Conservation (phyloP, 169 alveolate species). For the Eimeria mitis region DNA sequence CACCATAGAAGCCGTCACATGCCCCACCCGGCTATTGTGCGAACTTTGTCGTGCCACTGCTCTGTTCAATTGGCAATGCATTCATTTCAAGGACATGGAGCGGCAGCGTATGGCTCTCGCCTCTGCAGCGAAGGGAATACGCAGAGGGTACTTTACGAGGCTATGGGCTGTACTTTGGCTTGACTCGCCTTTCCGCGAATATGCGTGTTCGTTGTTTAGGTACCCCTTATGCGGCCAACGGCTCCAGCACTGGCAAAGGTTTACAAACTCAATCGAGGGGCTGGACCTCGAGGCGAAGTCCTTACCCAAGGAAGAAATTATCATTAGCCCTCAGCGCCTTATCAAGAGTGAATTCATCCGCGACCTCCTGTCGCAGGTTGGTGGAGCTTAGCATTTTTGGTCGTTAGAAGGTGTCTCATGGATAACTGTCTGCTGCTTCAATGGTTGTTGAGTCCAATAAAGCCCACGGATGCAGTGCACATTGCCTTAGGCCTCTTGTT, state of each 20-base stretch:
- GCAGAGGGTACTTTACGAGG: neutral
- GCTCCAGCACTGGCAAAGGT: constrained; percentile 83
- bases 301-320: constrained; percentile 43
- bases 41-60: neutral
- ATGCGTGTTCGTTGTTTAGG: constrained; percentile 76
- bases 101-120: neutral
- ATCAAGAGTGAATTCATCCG: constrained; percentile 36
- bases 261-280: constrained; percentile 87
- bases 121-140: neutral
- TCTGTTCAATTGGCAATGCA: neutral
- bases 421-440: neutral
- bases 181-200: neutral
- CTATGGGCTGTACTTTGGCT: neutral
- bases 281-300: constrained; percentile 90
- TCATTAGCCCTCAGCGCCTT: constrained; percentile 41
- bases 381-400: neutral
- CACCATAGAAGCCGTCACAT: neutral
- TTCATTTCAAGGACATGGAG: neutral
- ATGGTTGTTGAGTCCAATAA: neutral
- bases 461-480: neutral
- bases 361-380: constrained; percentile 50
- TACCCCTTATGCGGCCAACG: constrained; percentile 83
- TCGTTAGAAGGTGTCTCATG: too few relatives aligned
- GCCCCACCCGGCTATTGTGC: neutral
- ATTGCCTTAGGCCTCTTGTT: neutral